Conservation (phyloP, 371 early-diverging fungal species). For the Mucor irregularis region DNA sequence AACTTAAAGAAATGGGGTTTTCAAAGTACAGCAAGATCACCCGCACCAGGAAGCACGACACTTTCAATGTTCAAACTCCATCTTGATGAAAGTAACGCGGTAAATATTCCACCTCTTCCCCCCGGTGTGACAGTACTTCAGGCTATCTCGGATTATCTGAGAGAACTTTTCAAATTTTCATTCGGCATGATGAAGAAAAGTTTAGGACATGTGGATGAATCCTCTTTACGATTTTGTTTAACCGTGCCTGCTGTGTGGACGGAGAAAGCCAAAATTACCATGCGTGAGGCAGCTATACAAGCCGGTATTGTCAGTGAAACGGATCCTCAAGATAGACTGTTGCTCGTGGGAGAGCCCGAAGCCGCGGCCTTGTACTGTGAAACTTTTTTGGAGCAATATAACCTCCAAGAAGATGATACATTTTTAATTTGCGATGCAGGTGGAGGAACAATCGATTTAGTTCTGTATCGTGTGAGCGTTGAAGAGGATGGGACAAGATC, state of each 20-base stretch:
- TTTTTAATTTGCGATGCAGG: conserved; percentile 18
- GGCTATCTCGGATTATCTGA: conserved; percentile 38
- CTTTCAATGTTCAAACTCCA: conserved; percentile 42
- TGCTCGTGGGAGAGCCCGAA: conserved; percentile 46
- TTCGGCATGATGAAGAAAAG: conserved; percentile 40
- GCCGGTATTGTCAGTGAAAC: conserved; percentile 38
- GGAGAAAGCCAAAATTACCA: conserved; percentile 37
- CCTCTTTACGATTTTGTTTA: conserved; percentile 27
- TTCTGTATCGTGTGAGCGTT: conserved; percentile 51
- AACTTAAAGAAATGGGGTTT: conserved; percentile 43
- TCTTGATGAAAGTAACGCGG: conserved; percentile 29
- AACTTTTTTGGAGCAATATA: background rate
- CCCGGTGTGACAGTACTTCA: conserved; percentile 26
- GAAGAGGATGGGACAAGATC: conserved; percentile 54
- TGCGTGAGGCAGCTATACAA: conserved; percentile 40
- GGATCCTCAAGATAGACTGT: conserved; percentile 41
- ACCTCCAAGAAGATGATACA: background rate
- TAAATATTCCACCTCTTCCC: conserved; percentile 23
- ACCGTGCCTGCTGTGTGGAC: conserved; percentile 52
- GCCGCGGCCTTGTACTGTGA: conserved; percentile 51
- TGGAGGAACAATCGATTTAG: conserved; percentile 47
- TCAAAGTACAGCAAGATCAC: too few relatives aligned
- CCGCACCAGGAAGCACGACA: conserved; percentile 32
- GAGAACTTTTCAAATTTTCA: conserved; percentile 32
- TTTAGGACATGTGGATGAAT: conserved; percentile 36